These are phyloP conservation scores for Thinopyrum elongatum DNA, from an alignment of 176 grass and related monocot genomes.

Conservation along the genomic window DNA sequence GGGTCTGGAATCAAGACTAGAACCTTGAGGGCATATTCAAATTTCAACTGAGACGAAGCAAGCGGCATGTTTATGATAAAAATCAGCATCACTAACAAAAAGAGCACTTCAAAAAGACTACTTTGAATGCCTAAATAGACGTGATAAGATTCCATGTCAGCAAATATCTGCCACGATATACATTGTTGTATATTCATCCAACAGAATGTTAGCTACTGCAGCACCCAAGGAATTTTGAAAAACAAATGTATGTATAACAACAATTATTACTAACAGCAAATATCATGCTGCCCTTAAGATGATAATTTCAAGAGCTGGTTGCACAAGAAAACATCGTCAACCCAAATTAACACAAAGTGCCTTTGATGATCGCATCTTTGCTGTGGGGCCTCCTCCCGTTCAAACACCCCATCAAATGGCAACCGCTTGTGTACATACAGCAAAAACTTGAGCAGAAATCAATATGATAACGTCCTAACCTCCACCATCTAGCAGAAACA, in stretches of 20 bases:
- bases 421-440: not conserved
- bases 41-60: not conserved
- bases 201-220: not conserved
- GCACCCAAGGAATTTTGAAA: not conserved
- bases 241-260: not conserved
- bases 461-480: not conserved
- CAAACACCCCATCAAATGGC: not conserved
- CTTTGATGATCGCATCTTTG: not conserved
- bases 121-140: not conserved
- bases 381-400: not conserved
- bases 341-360: not conserved
- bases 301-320: not conserved
- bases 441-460: not conserved
- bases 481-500: constrained; percentile 3
- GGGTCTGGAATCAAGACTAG: not conserved
- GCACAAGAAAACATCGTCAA: not conserved
- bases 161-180: not conserved
- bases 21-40: not conserved
- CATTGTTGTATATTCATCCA: not conserved
- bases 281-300: not conserved
- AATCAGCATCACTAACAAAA: not conserved
- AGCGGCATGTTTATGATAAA: not conserved
- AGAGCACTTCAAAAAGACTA: not conserved
- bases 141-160: not conserved
- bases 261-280: not conserved